Conservation (phyloP, 805 yeast species). For the Lipomyces yamadae region DNA sequence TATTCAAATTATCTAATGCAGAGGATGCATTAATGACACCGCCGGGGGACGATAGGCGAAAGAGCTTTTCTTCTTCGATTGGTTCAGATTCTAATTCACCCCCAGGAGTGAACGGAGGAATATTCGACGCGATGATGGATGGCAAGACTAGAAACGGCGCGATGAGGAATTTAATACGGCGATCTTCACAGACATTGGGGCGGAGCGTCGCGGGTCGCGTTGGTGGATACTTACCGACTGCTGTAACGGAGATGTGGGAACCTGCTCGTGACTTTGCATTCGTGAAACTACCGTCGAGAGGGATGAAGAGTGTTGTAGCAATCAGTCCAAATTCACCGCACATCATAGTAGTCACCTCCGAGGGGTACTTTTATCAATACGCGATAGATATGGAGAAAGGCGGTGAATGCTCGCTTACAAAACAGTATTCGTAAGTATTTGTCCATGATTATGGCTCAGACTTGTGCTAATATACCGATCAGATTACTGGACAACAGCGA, state of each 20-base stretch:
- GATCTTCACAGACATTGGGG: conserved; percentile 44
- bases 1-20: conserved; percentile 72
- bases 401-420: conserved; percentile 84
- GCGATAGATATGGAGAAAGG: conserved; percentile 85
- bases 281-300: conserved; percentile 64
- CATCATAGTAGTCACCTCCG: conserved; percentile 75
- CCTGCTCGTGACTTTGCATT: conserved; percentile 89
- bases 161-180: conserved; percentile 34
- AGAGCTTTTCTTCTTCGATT: conserved; percentile 29
- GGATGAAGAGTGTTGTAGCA: conserved; percentile 47
- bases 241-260: conserved; percentile 80
- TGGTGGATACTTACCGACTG: conserved; percentile 84
- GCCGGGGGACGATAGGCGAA: conserved; percentile 29
- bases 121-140: conserved; percentile 38
- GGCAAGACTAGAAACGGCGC: conserved; percentile 37
- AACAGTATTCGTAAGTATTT: conserved; percentile 42
- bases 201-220: conserved; percentile 69
- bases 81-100: conserved; percentile 37
- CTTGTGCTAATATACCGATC: neutral
- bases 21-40: conserved; percentile 22
- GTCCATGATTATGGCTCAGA: neutral
- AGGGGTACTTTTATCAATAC: conserved; percentile 81
- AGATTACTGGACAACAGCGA: conserved; percentile 33
- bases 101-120: conserved; percentile 36
- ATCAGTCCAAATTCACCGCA: conserved; percentile 46